Evolutionary conservation across 2,329 filamentous ascomycete genomes (phyloP).

Genomic region (Colletotrichum orchidophilum): DNA sequence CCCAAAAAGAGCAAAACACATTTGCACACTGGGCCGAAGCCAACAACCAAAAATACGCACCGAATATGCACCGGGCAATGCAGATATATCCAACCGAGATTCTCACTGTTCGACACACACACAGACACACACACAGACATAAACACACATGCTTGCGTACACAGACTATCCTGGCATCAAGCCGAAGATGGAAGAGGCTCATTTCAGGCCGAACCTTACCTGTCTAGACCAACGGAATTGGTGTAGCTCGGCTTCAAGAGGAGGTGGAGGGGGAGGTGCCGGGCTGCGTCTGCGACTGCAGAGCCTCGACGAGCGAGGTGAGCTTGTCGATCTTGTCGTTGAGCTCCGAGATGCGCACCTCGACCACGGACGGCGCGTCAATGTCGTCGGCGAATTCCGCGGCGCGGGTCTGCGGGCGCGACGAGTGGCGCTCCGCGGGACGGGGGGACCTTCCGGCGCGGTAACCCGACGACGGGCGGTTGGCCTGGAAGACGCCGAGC

Average conservation of each 20-base stretch:
- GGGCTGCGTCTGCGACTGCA: conserved; percentile 50
- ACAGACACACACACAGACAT: neutral
- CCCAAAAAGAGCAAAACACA: neutral
- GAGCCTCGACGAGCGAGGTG: conserved; percentile 59
- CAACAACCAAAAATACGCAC: neutral
- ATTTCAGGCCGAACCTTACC: neutral
- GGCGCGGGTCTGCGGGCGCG: conserved; percentile 30
- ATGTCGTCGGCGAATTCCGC: conserved; percentile 46
- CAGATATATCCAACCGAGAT: neutral
- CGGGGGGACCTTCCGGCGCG: conserved; percentile 38
- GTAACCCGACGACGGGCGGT: conserved; percentile 37
- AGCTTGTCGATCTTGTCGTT: conserved; percentile 67
- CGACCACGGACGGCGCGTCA: conserved; percentile 52
- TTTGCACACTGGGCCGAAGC: neutral
- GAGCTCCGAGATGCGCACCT: conserved; percentile 64
- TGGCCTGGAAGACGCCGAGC: conserved; percentile 32
- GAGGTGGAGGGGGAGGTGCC: neutral
- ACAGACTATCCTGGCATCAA: neutral
- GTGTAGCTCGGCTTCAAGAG: neutral
- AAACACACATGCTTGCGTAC: neutral
- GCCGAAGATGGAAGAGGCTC: neutral
- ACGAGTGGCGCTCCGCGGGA: conserved; percentile 24
- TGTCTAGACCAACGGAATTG: neutral
- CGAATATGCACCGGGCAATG: neutral
- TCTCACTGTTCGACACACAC: neutral